Base-by-base conservation (phyloP, 192 early-diverging fungal species). In the Coemansia sp. region DNA sequence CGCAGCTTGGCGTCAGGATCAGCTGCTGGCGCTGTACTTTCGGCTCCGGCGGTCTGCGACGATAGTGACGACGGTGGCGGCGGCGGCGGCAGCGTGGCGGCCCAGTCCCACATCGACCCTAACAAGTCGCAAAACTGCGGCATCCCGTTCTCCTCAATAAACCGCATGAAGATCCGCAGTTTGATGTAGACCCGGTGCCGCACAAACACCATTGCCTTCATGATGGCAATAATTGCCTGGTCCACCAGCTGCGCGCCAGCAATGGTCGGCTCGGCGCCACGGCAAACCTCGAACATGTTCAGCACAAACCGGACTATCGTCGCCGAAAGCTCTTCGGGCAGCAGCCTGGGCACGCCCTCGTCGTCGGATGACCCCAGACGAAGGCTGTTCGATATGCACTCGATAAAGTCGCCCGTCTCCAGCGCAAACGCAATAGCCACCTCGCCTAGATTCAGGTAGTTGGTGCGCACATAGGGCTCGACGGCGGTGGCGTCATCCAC, bases 371-470 rank as follows among this genome's bases (percentile, higher is more conserved):
- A 20, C 0, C 32, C 54, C 21, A 76, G 59, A 6, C 62, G 52
- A 5, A 76, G 49, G 52, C 73, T 76, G 54, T 70, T 76, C 5
- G 73, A 76, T 32, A 69, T 60, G 47, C 66, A 65, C 67, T 76
- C 73, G 19, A 76, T 66, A 53, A 70, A 64, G 32, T 76, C 67
- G 27, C 67, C 67, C 0, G 62, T 41, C 58, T 70, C 61, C 8
- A 70, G 40, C 12, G 73, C 55, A 39, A 70, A 61, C 3, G 67
- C 35, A 34, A 76, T 60, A 5, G 63, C 62, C 1, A 62, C 55
- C 30, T 76, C 73, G 26, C 62, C 58, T 25, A 76, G 55, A 31
- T 53, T 70, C 23, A 55, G 34, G 40, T 58, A 57, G 62, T 76
- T 76, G 9, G 47, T 43, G 8, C 55, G 35, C 6, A 60, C 48